Percentiles rank a stretch among this genome's conserved stretches.
phyloP scores from a whole-genome alignment of 345 rosid genomes.

The Gossypium stocksii region DNA sequence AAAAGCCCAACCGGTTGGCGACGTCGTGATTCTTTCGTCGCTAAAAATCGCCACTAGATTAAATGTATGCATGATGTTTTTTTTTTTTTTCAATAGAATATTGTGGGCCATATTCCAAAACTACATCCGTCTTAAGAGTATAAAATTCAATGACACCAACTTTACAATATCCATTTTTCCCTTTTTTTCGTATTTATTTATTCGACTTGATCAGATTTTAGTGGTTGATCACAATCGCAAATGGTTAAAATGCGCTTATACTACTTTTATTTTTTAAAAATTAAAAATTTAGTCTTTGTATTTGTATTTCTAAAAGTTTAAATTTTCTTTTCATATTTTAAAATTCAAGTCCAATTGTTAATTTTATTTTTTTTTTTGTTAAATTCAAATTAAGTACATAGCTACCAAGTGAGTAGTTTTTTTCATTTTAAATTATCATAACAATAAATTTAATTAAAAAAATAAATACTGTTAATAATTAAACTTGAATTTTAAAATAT shows the following conservation, averaged over 20 bases:
- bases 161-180: neutral
- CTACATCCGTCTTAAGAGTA: neutral
- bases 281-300: no score
- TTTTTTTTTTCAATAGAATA: neutral
- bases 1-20: neutral
- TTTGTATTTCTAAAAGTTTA: no score
- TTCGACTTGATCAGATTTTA: neutral
- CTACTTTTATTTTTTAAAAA: no score
- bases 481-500: no score
- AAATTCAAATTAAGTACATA: no score
- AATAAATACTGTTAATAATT: no score
- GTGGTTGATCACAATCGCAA: neutral
- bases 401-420: no score
- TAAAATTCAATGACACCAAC: neutral
- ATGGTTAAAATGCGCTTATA: neutral
- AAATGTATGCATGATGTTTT: neutral
- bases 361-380: no score
- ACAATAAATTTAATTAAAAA: no score
- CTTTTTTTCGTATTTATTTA: neutral
- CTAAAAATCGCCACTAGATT: neutral
- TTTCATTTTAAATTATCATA: no score
- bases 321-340: no score
- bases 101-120: neutral
- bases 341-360: no score
- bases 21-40: neutral